Evolutionary conservation across 2,329 filamentous ascomycete species (phyloP), one percentile per base, ranked within the genome.

Genomic region (Alternaria alternata): DNA sequence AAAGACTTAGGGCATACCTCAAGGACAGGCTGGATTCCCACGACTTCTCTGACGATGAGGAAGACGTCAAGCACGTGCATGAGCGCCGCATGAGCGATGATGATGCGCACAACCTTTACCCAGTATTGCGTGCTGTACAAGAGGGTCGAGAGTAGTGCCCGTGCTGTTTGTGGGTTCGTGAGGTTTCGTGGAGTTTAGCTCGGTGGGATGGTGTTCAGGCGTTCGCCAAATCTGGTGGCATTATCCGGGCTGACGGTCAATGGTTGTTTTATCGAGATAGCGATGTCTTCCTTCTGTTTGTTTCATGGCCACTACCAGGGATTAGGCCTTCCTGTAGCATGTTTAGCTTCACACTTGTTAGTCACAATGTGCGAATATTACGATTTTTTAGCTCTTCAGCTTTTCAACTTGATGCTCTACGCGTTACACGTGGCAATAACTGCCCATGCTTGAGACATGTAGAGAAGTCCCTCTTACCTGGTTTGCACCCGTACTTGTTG

Each of bases 1-100:
- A 89, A 76, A 81, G 83, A 51, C 81, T 89, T 36, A 82, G 87
- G 43, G 82, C 83, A 20, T 86, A 85, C 74, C 82, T 89, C 66
- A 83, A 84, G 56, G 82, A 85, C 49, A 80, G 84, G 53, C 78
- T 89, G 22, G 81, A 86, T 60, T 77, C 79, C 41, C 83, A 83
- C 36, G 85, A 87, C 54, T 65, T 72, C n/a, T 75, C 77, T 5
- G 75, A 73, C 9, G 71, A 77, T 12, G 68, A 70, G 20, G 74
- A 78, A 22, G 76, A 78, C 5, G 73, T 72, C 12, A 62, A 69
- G 14, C 64, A 69, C 7, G 64, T 69, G 42, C 69, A 70, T 18
- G 70, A 74, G 48, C 71, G 69, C 28, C 68, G 68, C 11, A 72
- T 76, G 68, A 76, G 70, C 44, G 77, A 79, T 44, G 78, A 80